Conservation (phyloP, 257 asterid species). For the Salvia miltiorrhiza region DNA sequence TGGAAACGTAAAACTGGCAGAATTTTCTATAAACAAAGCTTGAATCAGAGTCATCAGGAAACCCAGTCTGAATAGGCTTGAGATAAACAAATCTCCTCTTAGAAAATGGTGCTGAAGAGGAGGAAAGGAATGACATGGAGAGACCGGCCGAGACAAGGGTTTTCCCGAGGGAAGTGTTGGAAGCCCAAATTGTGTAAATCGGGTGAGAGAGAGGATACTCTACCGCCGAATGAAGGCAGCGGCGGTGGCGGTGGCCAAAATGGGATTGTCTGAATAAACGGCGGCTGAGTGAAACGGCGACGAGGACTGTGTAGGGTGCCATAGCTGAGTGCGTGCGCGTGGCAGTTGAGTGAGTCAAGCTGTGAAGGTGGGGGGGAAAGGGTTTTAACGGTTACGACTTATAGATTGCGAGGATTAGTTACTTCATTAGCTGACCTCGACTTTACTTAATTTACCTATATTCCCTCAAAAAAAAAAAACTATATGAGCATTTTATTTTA, state of each 20-base stretch:
- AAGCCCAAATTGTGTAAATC: slow-evolving; percentile 74
- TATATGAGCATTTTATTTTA: too few relatives aligned
- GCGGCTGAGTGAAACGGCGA: slow-evolving; percentile 31
- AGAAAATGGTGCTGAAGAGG: slow-evolving; percentile 21
- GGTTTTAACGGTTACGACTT: slow-evolving; percentile 33
- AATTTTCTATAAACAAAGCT: slow-evolving; percentile 66
- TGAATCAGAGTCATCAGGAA: slow-evolving; percentile 87
- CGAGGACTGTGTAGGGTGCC: slow-evolving; percentile 28
- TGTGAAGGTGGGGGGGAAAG: neutral
- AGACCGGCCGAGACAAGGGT: slow-evolving; percentile 98
- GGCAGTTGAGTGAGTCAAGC: neutral
- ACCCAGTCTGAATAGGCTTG: slow-evolving; percentile 93
- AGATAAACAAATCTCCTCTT: slow-evolving; percentile 65
- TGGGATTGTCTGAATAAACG: neutral
- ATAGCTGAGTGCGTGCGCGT: slow-evolving; percentile 13
- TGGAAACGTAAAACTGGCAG: slow-evolving; percentile 43
- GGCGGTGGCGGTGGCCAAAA: slow-evolving; percentile 22
- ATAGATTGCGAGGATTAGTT: too few relatives aligned
- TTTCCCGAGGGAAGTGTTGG: slow-evolving; percentile 93
- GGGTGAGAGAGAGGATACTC: slow-evolving; percentile 83
- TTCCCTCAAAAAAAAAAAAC: too few relatives aligned
- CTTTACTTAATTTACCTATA: neutral
- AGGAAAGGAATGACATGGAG: slow-evolving; percentile 68
- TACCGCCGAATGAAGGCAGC: slow-evolving; percentile 34
- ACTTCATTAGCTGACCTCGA: too few relatives aligned